These are phyloP conservation scores for Globisporangium rhizosaccharum DNA, from an alignment of 352 stramenopile genomes.

Conservation along the genomic window DNA sequence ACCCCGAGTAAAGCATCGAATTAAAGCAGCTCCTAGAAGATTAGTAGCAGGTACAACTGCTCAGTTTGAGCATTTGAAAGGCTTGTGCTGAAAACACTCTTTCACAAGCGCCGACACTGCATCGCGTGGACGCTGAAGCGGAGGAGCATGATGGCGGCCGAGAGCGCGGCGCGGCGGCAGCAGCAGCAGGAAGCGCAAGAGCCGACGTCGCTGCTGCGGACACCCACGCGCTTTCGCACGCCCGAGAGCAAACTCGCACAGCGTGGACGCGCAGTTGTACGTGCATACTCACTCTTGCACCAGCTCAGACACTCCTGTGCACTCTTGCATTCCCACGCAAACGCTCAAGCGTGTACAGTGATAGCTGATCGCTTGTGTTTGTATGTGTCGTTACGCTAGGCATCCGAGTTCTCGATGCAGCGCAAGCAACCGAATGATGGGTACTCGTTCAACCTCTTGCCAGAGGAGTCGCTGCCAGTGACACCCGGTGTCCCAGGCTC, in stretches of 20 bases:
- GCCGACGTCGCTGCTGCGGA: slow-evolving; percentile 10
- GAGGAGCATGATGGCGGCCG: slow-evolving; percentile 2
- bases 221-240: slow-evolving; percentile 12
- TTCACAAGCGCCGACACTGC: not conserved
- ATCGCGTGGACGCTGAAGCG: not conserved
- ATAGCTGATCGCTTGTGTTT: not conserved
- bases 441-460: slow-evolving; percentile 62
- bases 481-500: slow-evolving; percentile 17
- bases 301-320: no score
- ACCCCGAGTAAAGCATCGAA: not conserved
- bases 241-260: slow-evolving; percentile 15
- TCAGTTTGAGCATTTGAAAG: slow-evolving; percentile 8
- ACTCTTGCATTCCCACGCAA: no score
- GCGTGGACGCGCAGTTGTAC: slow-evolving; percentile 24
- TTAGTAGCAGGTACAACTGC: not conserved
- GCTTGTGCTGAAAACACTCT: slow-evolving; percentile 4
- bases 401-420: slow-evolving; percentile 21
- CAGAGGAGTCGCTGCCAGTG: slow-evolving; percentile 23
- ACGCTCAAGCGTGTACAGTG: no score
- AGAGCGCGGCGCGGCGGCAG: slow-evolving; percentile 8
- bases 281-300: not conserved
- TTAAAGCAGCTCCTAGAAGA: not conserved
- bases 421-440: slow-evolving; percentile 20
- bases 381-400: slow-evolving; percentile 8
- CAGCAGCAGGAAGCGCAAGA: slow-evolving; percentile 8